Base-by-base conservation (phyloP, 345 rosid species). In the Eutrema japonicum region DNA sequence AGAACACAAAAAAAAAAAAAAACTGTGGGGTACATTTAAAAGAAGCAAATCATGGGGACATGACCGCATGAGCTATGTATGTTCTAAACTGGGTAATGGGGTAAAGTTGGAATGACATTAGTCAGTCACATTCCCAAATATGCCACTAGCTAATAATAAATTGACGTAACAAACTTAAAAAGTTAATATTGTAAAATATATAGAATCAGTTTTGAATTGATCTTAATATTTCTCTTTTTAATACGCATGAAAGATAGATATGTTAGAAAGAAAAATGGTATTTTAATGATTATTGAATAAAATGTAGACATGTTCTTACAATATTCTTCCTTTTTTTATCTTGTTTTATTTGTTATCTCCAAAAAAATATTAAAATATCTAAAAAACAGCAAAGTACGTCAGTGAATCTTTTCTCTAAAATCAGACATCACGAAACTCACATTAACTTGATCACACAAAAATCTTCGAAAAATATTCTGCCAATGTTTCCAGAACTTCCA, bases 11-110 rank as follows among this genome's bases (percentile, higher is more conserved):
- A 3, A 22, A 16, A 62, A 61, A 29, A 32, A 43, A 48, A 22
- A 63, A 45, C 2, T 8, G 71, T 52, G 32, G 61, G 71, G 40
- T 67, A 40, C 30, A 38, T n/a, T n/a, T 10, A 14, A 41, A 53
- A 41, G 42, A 53, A 41, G 51, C 6, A 67, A 7, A 67, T 67
- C 72, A 54, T 30, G 41, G 71, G 49, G 42, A 53, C 61, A 63
- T 62, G 52, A 62, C 52, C 52, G 40, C 52, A 52, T 27, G 48
- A 50, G 33, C 48, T n/a, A n/a, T 14, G 14, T 66, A 38, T 29
- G 30, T 40, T 66, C 38, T 38, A 40, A 67, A 40, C 40, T 67
- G 29, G 27, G 29, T 52, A 40, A 66, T 52, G 38, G 26, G 59
- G 38, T 51, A 66, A 66, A 40, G 40, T 13, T 67, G 16, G 50